Base-by-base conservation (phyloP, 1,139 yeast species). In the Candida tetrigidarum region DNA sequence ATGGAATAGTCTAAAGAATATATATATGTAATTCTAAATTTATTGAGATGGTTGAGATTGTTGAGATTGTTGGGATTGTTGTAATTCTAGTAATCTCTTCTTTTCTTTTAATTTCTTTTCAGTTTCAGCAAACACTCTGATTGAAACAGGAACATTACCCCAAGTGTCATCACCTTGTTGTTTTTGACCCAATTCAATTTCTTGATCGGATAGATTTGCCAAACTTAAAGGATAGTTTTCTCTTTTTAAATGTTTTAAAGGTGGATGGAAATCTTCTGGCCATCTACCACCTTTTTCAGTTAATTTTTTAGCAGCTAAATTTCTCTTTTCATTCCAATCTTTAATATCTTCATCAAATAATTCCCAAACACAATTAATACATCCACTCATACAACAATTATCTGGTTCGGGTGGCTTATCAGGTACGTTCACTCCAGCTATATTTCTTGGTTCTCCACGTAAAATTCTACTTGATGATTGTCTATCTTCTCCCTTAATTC, bases 351-450 rank as follows among this genome's bases (percentile, higher is more conserved):
- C 97, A 54, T 86, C 84, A 63, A 81, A 93, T 46, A 88, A 69
- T 56, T 92, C 97, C 98, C 98, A 93, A 1, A 93, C 98, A 65
- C 99, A 93, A 64, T 92, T 89, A 33, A 90, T 83, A 63, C 99
- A 93, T 1, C 99, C 99, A 51, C 96, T 85, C 96, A 91, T 91
- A 63, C 99, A 93, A 63, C 99, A 93, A 63, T 92, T 91, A 57
- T 91, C 96, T 2, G 98, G 98, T 57, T 90, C 96, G 5, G 70
- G 73, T 1, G 99, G 99, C 57, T 76, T 78, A 14, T 79, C 81
- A 2, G 97, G 97, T 0, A 93, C 96, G 3, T 62, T 63, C 0
- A 92, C 69, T 0, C 97, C 97, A 0, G 83, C 92, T 5, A 92
- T 81, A 2, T 57, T 54, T 32, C 64, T 55, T 1, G 80, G 73